phyloP scores from a whole-genome alignment of 768 basidiomycete genomes.

The Termitomyces heimii region DNA sequence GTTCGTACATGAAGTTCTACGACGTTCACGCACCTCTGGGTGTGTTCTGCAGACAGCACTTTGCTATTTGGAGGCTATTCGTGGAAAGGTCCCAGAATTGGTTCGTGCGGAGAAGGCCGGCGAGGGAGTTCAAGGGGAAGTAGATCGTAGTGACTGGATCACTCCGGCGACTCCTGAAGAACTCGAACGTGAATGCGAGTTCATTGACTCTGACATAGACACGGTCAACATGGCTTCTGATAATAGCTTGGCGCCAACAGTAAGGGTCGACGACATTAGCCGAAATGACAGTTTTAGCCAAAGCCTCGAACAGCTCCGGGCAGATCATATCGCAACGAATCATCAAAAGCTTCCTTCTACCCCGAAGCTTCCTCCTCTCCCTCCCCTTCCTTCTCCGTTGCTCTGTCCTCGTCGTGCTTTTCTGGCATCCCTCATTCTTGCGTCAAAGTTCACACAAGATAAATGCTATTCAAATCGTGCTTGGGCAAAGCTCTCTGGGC shows the following conservation, averaged over 20 bases:
- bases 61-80: slow-evolving; percentile 84
- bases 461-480: slow-evolving; percentile 91
- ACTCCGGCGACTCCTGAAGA: slow-evolving; percentile 36
- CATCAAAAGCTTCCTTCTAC: slow-evolving; percentile 3
- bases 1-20: slow-evolving; percentile 86
- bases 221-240: slow-evolving; percentile 10
- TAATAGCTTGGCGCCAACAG: slow-evolving; percentile 32
- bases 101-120: slow-evolving; percentile 43
- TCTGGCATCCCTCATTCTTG: slow-evolving; percentile 81
- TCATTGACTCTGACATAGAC: slow-evolving; percentile 15
- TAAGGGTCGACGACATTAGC: slow-evolving; percentile 31
- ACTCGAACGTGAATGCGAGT: slow-evolving; percentile 32
- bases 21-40: slow-evolving; percentile 80
- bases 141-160: slow-evolving; percentile 37
- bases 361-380: slow-evolving; percentile 17
- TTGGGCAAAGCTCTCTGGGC: slow-evolving; percentile 91
- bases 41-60: slow-evolving; percentile 82
- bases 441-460: slow-evolving; percentile 91
- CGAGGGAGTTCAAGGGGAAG: slow-evolving; percentile 32
- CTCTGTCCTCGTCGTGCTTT: slow-evolving; percentile 88
- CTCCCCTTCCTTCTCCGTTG: slow-evolving; percentile 67
- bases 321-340: not conserved
- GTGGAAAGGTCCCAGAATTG: slow-evolving; percentile 61
- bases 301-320: slow-evolving; percentile 4
- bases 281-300: slow-evolving; percentile 14